These are phyloP conservation scores for Capsella bursapastoris DNA, from an alignment of 345 rosid species.

Conservation along the genomic window DNA sequence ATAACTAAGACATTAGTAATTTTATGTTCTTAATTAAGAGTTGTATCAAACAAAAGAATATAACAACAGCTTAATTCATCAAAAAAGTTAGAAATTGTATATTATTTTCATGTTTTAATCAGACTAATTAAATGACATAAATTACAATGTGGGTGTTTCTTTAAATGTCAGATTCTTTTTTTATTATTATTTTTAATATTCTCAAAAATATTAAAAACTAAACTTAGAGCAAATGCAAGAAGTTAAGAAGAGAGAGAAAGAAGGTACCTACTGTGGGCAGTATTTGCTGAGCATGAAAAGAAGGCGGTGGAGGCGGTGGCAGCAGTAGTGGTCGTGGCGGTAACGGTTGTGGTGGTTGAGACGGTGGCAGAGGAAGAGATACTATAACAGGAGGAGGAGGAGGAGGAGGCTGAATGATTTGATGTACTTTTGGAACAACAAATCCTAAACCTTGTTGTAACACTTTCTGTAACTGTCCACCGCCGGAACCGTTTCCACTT, in stretches of 20 bases:
- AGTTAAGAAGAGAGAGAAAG: constrained; percentile 42
- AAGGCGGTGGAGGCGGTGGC: constrained; percentile 49
- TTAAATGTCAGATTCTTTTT: not conserved
- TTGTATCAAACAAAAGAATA: constrained; percentile 7
- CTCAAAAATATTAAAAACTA: not conserved
- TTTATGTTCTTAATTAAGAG: not conserved
- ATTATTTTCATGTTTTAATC: not conserved
- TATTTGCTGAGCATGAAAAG: constrained; percentile 44
- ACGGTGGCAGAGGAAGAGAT: constrained; percentile 44
- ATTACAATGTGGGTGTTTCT: constrained; percentile 20
- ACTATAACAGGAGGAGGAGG: constrained; percentile 41
- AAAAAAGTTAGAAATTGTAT: not conserved
- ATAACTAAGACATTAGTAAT: no score
- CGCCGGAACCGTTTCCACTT: constrained; percentile 41
- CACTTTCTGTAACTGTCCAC: constrained; percentile 35
- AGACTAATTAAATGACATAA: not conserved
- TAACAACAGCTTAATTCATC: not conserved
- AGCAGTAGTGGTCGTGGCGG: constrained; percentile 35
- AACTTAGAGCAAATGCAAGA: constrained; percentile 28
- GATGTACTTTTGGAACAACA: constrained; percentile 45
- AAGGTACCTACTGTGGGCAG: constrained; percentile 69
- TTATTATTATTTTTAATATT: not conserved
- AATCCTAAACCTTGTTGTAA: constrained; percentile 45
- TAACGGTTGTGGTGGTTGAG: constrained; percentile 29
- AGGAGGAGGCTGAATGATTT: constrained; percentile 44